These are phyloP conservation scores for Amaranthus hypochondriacus DNA, from an alignment of 148 eudicot genomes.

Conservation along the genomic window DNA sequence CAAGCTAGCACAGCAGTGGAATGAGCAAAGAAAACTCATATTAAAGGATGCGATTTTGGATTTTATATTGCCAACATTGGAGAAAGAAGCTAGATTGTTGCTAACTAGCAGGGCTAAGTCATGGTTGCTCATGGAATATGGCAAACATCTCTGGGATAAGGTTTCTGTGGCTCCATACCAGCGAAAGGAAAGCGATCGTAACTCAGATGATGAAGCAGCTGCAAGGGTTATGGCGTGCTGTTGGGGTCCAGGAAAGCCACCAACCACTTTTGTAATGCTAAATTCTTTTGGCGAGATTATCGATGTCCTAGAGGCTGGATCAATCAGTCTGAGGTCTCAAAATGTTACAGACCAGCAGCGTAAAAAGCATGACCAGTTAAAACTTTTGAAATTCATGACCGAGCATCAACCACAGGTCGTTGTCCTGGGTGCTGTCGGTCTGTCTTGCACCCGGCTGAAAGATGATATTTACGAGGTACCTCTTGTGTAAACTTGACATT, in stretches of 20 bases:
- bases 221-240: constrained; percentile 99
- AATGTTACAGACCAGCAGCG: constrained; percentile 78
- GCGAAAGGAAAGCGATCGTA: constrained; percentile 60
- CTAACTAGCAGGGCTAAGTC: constrained; percentile 72
- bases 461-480: constrained; percentile 93
- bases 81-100: constrained; percentile 89
- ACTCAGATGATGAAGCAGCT: constrained; percentile 78
- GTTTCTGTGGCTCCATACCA: constrained; percentile 92
- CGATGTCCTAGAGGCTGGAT: constrained; percentile 77
- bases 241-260: constrained; percentile 92
- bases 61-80: constrained; percentile 72
- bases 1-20: constrained; percentile 92
- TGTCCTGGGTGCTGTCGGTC: constrained; percentile 80
- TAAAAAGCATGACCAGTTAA: constrained; percentile 85
- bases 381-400: constrained; percentile 74
- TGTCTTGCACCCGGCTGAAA: constrained; percentile 78
- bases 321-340: constrained; percentile 61
- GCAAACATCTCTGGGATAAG: constrained; percentile 67
- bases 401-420: constrained; percentile 97
- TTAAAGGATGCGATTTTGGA: constrained; percentile 66
- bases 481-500: not conserved
- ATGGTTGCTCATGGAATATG: constrained; percentile 79
- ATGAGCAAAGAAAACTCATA: constrained; percentile 88
- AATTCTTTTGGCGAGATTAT: constrained; percentile 93
- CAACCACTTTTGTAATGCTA: constrained; percentile 92